A percentile compares a stretch with the other conserved stretches of the same genome.
phyloP scores from a whole-genome alignment of 768 basidiomycete genomes.

The Harrya chromipes region DNA sequence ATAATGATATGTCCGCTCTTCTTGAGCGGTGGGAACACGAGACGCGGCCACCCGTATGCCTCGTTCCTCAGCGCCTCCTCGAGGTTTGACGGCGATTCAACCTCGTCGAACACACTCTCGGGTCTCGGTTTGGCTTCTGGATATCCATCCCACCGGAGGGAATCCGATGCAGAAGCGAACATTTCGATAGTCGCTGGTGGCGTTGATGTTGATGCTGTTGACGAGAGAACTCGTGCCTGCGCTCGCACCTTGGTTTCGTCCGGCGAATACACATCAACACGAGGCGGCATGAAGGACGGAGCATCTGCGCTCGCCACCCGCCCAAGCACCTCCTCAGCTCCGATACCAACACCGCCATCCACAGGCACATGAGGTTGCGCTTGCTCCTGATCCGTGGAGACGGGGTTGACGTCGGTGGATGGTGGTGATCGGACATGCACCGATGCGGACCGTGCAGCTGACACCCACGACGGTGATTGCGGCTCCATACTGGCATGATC shows the following conservation, averaged over 20 bases:
- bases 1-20: constrained; percentile 88
- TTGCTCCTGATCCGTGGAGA: constrained; percentile 21
- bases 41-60: constrained; percentile 85
- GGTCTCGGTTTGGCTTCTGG: constrained; percentile 1
- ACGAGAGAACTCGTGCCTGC: constrained; percentile 11
- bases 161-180: constrained; percentile 9
- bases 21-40: constrained; percentile 91
- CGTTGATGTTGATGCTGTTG: constrained; percentile 9
- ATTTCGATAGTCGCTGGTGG: constrained; percentile 11
- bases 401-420: constrained; percentile 16
- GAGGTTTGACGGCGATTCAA: constrained; percentile 35
- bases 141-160: background rate
- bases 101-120: constrained; percentile 4
- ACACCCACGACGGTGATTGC: constrained; percentile 26
- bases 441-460: constrained; percentile 7
- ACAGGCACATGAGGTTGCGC: constrained; percentile 15
- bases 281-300: constrained; percentile 23
- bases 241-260: constrained; percentile 8
- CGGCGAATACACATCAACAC: constrained; percentile 20
- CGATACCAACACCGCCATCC: constrained; percentile 17
- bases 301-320: constrained; percentile 17
- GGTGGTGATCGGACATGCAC: constrained; percentile 13
- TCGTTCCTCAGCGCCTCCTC: constrained; percentile 61
- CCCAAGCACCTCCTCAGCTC: constrained; percentile 13
- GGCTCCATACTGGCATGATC: constrained; percentile 16